These are phyloP conservation scores for Hevea brasiliensis DNA, from an alignment of 345 rosid species.

Conservation along the genomic window DNA sequence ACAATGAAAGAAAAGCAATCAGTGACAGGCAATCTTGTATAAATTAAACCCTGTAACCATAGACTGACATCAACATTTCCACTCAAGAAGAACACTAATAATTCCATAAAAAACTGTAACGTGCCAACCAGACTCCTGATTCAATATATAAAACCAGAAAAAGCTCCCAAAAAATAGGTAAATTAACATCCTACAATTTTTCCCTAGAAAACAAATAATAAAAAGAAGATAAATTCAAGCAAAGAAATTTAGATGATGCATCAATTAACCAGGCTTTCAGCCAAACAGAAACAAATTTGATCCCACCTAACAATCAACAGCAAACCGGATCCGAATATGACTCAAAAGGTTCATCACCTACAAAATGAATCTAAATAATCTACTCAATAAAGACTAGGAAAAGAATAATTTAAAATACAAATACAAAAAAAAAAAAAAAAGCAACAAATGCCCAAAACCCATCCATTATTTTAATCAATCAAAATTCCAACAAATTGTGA, in stretches of 20 bases:
- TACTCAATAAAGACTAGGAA: no score
- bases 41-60: neutral
- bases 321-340: neutral
- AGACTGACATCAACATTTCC: neutral
- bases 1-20: neutral
- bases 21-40: neutral
- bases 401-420: neutral
- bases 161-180: neutral
- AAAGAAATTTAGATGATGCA: no score
- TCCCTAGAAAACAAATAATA: neutral
- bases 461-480: neutral
- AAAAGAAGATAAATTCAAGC: neutral
- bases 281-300: neutral
- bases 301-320: neutral
- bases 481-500: neutral
- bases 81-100: neutral
- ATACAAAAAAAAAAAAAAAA: neutral
- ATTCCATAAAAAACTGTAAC: neutral
- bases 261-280: neutral
- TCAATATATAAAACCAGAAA: neutral
- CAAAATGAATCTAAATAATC: no score
- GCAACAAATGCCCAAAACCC: neutral
- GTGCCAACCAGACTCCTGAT: neutral
- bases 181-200: neutral
- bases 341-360: neutral